These are phyloP conservation scores for Lentithecium fluviatile DNA, from an alignment of 495 filamentous ascomycete genomes.

Conservation along the genomic window DNA sequence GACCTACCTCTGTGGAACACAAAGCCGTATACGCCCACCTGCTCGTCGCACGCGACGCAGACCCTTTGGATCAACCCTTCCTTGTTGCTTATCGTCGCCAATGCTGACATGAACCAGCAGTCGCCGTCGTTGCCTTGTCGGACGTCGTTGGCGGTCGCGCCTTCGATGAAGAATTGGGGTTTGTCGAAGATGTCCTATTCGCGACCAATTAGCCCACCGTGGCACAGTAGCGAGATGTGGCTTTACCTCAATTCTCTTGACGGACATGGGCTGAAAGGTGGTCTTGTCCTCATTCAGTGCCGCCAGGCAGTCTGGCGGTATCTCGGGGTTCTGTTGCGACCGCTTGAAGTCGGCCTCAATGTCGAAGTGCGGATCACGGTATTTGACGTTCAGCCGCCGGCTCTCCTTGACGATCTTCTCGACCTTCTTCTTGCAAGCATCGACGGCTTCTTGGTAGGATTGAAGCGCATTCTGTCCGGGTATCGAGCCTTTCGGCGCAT, in stretches of 20 bases:
- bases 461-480: conserved; percentile 56
- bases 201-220: conserved; percentile 6
- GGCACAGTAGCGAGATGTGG: conserved; percentile 6
- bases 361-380: conserved; percentile 85
- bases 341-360: conserved; percentile 76
- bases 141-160: conserved; percentile 78
- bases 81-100: conserved; percentile 82
- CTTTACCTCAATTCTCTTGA: conserved; percentile 44
- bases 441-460: conserved; percentile 71
- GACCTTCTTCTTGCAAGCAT: conserved; percentile 70
- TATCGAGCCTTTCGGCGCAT: conserved; percentile 52
- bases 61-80: conserved; percentile 72
- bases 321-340: conserved; percentile 59
- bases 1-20: conserved; percentile 74
- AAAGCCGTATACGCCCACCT: conserved; percentile 89
- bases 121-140: conserved; percentile 78
- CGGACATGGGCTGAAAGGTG: conserved; percentile 35
- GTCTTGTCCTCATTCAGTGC: conserved; percentile 27
- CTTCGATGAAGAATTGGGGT: conserved; percentile 81
- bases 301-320: conserved; percentile 50
- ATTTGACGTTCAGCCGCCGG: conserved; percentile 81
- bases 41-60: conserved; percentile 78
- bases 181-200: conserved; percentile 78
- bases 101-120: conserved; percentile 87
- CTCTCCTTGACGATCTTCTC: conserved; percentile 82